A percentile compares a stretch with the other conserved stretches of the same genome.
Evolutionary conservation across 2,329 filamentous ascomycete species (phyloP).

Genomic region (Fusarium sp.): DNA sequence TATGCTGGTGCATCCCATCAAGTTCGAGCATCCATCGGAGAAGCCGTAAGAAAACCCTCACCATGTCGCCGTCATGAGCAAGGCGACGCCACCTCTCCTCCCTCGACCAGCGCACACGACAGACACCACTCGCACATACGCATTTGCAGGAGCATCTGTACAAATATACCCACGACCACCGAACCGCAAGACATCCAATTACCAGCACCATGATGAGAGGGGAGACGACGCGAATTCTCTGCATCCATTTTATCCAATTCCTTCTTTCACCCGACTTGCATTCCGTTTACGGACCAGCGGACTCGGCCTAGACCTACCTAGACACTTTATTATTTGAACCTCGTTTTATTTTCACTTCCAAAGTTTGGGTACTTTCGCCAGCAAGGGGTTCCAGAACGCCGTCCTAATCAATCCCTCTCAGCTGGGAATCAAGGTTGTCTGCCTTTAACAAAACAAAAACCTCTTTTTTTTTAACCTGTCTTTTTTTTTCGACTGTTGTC

Average conservation of each 20-base stretch:
- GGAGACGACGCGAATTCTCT: conserved; percentile 43
- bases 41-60: conserved; percentile 39
- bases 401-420: conserved; percentile 44
- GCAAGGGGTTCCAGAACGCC: conserved; percentile 42
- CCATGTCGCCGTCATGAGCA: conserved; percentile 49
- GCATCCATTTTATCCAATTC: conserved; percentile 44
- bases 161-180: conserved; percentile 51
- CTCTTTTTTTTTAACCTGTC: conserved; percentile 23
- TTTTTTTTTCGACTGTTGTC: conserved; percentile 40
- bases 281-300: conserved; percentile 45
- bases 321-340: conserved; percentile 50
- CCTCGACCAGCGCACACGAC: conserved; percentile 46
- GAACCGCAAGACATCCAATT: conserved; percentile 45
- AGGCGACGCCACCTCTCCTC: conserved; percentile 43
- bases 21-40: conserved; percentile 72
- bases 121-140: conserved; percentile 50
- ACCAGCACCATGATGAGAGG: conserved; percentile 42
- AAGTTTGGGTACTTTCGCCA: conserved; percentile 48
- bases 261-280: conserved; percentile 41
- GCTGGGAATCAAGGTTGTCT: conserved; percentile 42
- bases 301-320: conserved; percentile 49
- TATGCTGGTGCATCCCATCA: conserved; percentile 87
- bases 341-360: conserved; percentile 44
- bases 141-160: conserved; percentile 51
- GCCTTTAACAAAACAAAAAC: conserved; percentile 36